These are phyloP conservation scores for Fraxinus albicans DNA, from an alignment of 305 asterid species.

Conservation along the genomic window DNA sequence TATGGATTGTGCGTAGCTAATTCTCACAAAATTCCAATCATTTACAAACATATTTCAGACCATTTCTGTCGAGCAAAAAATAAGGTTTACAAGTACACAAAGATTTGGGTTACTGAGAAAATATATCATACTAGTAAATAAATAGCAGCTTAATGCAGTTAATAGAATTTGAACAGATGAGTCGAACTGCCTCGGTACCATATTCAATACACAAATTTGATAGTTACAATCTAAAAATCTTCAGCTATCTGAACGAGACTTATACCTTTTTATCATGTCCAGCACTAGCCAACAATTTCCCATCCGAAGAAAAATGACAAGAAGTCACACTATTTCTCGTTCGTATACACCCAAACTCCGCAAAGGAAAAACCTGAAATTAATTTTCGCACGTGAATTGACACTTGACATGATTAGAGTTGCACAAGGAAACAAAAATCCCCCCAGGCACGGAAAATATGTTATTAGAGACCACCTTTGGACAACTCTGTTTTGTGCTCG, in stretches of 20 bases:
- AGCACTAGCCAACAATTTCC: constrained; percentile 95
- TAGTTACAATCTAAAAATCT: not conserved
- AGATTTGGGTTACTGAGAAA: not conserved
- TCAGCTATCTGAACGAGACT: not conserved
- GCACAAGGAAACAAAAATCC: not conserved
- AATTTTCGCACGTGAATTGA: not conserved
- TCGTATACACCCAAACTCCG: constrained; percentile 87
- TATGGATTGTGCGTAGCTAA: not conserved
- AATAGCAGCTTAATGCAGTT: not conserved
- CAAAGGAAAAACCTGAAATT: constrained; percentile 78
- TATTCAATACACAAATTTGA: not conserved
- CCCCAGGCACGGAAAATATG: constrained; percentile 10
- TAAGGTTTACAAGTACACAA: not conserved
- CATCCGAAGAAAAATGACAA: constrained; percentile 99
- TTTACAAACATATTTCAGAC: not conserved
- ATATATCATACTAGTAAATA: not conserved
- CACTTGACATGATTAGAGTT: not conserved
- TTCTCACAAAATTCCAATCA: not conserved
- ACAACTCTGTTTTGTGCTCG: constrained; percentile 77
- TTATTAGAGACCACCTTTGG: constrained; percentile 53
- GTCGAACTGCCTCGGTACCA: not conserved
- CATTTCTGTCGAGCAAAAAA: not conserved
- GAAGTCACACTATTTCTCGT: constrained; percentile 89
- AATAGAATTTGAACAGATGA: not conserved
- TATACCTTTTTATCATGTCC: constrained; percentile 78